These are phyloP conservation scores for Exsudoporus frostii DNA, from an alignment of 768 basidiomycete genomes.

Conservation along the genomic window DNA sequence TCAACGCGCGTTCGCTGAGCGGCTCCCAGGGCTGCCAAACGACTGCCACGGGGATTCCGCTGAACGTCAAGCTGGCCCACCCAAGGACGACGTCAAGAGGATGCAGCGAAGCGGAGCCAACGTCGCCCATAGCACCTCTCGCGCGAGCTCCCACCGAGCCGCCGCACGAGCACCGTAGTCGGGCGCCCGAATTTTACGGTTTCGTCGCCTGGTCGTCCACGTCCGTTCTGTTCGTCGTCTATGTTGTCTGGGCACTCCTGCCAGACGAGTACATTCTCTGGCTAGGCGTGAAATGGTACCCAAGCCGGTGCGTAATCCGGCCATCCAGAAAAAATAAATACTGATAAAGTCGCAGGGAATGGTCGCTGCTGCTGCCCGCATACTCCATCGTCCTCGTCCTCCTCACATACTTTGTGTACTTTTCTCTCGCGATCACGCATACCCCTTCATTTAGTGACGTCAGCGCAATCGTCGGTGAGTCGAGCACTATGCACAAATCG, in stretches of 20 bases:
- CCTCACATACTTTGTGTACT: conserved; percentile 75
- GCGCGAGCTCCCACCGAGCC: conserved; percentile 40
- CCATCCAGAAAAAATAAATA: neutral
- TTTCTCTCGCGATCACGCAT: conserved; percentile 65
- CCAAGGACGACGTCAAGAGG: neutral
- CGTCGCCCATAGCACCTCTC: conserved; percentile 44
- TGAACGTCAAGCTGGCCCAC: conserved; percentile 7
- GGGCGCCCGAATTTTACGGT: conserved; percentile 86
- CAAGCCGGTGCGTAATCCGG: conserved; percentile 58
- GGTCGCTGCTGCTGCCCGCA: conserved; percentile 79
- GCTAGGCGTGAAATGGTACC: conserved; percentile 80
- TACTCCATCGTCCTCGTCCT: conserved; percentile 70
- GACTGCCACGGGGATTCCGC: conserved; percentile 21
- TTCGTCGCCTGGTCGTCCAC: conserved; percentile 85
- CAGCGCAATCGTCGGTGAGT: conserved; percentile 63
- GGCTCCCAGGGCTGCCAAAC: neutral
- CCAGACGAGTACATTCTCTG: conserved; percentile 67
- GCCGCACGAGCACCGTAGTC: conserved; percentile 50
- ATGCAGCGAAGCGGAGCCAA: conserved; percentile 31
- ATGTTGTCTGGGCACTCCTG: conserved; percentile 76
- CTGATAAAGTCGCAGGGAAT: conserved; percentile 55
- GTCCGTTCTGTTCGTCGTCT: conserved; percentile 63
- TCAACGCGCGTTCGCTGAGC: neutral
- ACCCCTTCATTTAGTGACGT: conserved; percentile 71
- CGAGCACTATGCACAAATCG: conserved; percentile 8